phyloP scores from a whole-genome alignment of 2,329 filamentous ascomycete genomes.

The Aureobasidium sp. region DNA sequence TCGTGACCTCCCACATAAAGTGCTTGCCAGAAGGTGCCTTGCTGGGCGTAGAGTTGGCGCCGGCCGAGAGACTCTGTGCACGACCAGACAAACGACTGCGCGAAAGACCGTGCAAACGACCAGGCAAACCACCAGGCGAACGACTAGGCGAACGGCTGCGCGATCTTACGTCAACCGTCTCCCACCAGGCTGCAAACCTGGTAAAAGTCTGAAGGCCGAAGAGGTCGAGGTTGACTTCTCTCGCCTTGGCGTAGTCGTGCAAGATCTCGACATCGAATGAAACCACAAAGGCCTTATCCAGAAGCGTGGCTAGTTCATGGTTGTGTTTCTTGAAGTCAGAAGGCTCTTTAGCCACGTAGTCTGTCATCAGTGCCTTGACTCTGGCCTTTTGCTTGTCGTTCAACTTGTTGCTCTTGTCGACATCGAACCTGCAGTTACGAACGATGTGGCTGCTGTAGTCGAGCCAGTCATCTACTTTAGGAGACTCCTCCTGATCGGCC shows the following conservation, averaged over 20 bases:
- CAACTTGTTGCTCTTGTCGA: neutral
- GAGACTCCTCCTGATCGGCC: neutral
- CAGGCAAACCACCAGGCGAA: neutral
- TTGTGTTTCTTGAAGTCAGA: neutral
- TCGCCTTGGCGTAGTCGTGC: neutral
- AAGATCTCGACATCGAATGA: neutral
- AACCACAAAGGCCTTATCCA: neutral
- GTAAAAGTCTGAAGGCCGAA: neutral
- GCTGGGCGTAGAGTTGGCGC: too few species aligned
- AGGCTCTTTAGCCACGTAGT: neutral
- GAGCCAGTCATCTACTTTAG: neutral
- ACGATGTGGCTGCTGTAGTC: neutral
- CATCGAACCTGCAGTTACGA: neutral
- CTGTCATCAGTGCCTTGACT: neutral
- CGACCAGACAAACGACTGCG: neutral
- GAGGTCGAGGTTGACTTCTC: neutral
- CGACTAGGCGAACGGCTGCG: neutral
- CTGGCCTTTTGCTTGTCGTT: neutral
- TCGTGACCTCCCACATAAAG: neutral
- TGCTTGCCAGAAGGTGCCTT: neutral
- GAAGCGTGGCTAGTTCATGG: neutral
- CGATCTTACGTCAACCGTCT: neutral
- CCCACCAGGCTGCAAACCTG: neutral
- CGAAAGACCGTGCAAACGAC: neutral
- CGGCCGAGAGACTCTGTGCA: neutral